A percentile compares a stretch with the other conserved stretches of the same genome.
Conservation (phyloP, 371 early-diverging fungal genomes). For the Saksenaea oblongispora region DNA sequence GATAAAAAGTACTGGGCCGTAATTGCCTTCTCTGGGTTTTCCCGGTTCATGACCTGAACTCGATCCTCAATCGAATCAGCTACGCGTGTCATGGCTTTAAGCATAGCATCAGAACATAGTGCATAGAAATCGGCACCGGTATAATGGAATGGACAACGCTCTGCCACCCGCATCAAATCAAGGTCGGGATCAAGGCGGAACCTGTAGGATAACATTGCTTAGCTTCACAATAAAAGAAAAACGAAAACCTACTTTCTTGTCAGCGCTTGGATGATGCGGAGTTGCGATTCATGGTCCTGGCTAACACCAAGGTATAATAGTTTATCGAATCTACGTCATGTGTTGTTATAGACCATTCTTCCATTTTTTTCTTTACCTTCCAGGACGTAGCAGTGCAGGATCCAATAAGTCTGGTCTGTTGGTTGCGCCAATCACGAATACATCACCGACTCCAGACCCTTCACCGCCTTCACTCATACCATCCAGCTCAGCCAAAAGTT, state of each 20-base stretch:
- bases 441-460: slow-evolving; percentile 68
- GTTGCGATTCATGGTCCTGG: slow-evolving; percentile 82
- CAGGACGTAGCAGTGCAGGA: slow-evolving; percentile 83
- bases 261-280: slow-evolving; percentile 87
- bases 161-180: slow-evolving; percentile 75
- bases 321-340: slow-evolving; percentile 84
- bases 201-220: slow-evolving; percentile 26
- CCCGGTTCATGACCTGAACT: slow-evolving; percentile 43
- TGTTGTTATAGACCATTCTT: not conserved
- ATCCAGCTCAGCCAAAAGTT: slow-evolving; percentile 95
- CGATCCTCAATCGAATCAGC: slow-evolving; percentile 78
- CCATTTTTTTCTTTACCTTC: slow-evolving; percentile 26
- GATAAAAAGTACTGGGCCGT: slow-evolving; percentile 28
- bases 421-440: slow-evolving; percentile 99
- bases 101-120: slow-evolving; percentile 94
- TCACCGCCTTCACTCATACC: slow-evolving; percentile 73
- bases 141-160: slow-evolving; percentile 85
- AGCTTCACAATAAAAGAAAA: not conserved
- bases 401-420: slow-evolving; percentile 99
- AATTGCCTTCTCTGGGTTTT: slow-evolving; percentile 26
- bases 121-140: slow-evolving; percentile 99
- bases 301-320: slow-evolving; percentile 93
- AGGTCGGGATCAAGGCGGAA: slow-evolving; percentile 82
- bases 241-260: slow-evolving; percentile 79
- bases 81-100: slow-evolving; percentile 92